phyloP scores from a whole-genome alignment of 1,284 basidiomycete species.

The Sanghuangporus baumii region DNA sequence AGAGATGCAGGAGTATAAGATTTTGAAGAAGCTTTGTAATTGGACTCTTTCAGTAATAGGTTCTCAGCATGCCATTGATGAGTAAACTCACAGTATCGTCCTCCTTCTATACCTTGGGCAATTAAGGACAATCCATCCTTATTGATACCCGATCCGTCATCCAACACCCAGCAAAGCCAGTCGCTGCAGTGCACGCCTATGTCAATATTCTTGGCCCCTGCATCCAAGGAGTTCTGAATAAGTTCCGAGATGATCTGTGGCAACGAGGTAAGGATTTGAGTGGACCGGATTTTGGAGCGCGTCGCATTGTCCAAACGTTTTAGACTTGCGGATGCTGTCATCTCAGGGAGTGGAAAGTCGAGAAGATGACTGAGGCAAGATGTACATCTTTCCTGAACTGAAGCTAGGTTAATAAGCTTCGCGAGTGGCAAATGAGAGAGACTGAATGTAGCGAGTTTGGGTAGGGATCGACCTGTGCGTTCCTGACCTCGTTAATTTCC shows the following conservation, averaged over 20 bases:
- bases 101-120: constrained; percentile 42
- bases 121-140: constrained; percentile 52
- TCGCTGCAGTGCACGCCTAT: constrained; percentile 61
- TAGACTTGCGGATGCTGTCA: neutral
- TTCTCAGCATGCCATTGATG: neutral
- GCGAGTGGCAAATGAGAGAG: neutral
- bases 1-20: constrained; percentile 46
- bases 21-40: constrained; percentile 61
- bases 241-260: constrained; percentile 78
- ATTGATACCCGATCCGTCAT: constrained; percentile 75
- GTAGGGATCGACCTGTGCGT: too few species aligned
- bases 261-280: constrained; percentile 77
- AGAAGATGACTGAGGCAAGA: neutral
- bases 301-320: constrained; percentile 30
- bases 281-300: constrained; percentile 67
- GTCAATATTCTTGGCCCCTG: constrained; percentile 55
- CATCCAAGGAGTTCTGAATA: constrained; percentile 78
- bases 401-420: neutral
- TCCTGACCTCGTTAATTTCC: neutral
- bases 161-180: constrained; percentile 78
- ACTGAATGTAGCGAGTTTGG: too few species aligned
- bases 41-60: neutral
- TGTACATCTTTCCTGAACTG: neutral
- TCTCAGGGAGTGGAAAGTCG: neutral
- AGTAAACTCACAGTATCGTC: constrained; percentile 57